Evolutionary conservation across 257 asterid species (phyloP).

Genomic region (Solanum infundibuliforme): DNA sequence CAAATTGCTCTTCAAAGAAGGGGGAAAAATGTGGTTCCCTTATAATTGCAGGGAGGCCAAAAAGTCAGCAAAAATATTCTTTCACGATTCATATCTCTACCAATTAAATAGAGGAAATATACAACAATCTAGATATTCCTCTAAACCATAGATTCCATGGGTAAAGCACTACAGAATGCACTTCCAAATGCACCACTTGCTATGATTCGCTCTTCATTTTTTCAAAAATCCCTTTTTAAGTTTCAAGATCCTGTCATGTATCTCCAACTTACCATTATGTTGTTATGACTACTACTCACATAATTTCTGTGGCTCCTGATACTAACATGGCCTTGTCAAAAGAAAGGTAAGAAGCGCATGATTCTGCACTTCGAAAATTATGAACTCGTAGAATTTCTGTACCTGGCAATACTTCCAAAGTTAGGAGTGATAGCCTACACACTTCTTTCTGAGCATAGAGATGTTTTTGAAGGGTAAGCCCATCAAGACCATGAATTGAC

Average conservation of each 20-base stretch:
- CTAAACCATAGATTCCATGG: not conserved
- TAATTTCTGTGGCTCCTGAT: not conserved
- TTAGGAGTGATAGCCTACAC: conserved; percentile 53
- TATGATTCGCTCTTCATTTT: not conserved
- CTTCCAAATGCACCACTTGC: not conserved
- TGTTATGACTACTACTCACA: not conserved
- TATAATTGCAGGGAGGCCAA: not conserved
- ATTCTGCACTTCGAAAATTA: not conserved
- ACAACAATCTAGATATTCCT: not conserved
- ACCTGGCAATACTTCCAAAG: conserved; percentile 55
- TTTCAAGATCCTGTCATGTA: not conserved
- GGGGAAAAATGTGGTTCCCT: not conserved
- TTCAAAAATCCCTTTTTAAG: not conserved
- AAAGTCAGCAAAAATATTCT: not conserved
- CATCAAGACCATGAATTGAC: conserved; percentile 43
- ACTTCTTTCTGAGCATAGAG: conserved; percentile 31
- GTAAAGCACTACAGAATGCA: not conserved
- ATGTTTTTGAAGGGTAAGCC: conserved; percentile 34
- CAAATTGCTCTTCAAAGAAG: not conserved
- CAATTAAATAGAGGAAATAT: not conserved
- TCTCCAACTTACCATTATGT: not conserved
- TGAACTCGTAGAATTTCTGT: not conserved
- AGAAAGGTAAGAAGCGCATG: not conserved
- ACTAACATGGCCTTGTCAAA: not conserved
- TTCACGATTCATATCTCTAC: not conserved